Evolutionary conservation across 2,329 filamentous ascomycete species (phyloP).

Genomic region (Microdochium paspali): DNA sequence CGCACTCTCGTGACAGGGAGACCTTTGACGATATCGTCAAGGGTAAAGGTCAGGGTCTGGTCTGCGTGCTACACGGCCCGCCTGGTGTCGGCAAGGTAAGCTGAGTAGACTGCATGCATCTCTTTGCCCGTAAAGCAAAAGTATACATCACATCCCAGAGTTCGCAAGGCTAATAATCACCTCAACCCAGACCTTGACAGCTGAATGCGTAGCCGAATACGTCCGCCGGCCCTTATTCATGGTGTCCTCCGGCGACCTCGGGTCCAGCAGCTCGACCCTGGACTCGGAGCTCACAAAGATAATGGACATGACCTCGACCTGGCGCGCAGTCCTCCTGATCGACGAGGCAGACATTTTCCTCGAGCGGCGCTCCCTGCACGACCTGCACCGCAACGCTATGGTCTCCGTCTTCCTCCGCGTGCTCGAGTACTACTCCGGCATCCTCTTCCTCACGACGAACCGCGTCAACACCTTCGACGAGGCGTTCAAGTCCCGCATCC

Average conservation of each 20-base stretch:
- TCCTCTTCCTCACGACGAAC: constrained; percentile 14
- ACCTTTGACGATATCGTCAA: constrained; percentile 29
- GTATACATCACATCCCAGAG: too few species aligned
- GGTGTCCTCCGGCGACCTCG: constrained; percentile 20
- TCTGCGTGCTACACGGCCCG: constrained; percentile 34
- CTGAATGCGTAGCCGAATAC: constrained; percentile 27
- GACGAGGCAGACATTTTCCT: constrained; percentile 23
- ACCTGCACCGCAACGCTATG: constrained; percentile 10
- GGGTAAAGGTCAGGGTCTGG: constrained; percentile 31
- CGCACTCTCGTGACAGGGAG: constrained; percentile 19
- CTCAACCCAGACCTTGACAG: constrained; percentile 21
- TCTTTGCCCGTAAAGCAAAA: constrained; percentile 4
- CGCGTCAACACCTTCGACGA: constrained; percentile 11
- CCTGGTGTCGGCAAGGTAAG: constrained; percentile 36
- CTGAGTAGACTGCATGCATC: constrained; percentile 23
- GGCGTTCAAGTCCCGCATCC: constrained; percentile 14
- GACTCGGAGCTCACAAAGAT: constrained; percentile 14
- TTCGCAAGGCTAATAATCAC: neutral
- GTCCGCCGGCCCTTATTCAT: constrained; percentile 22
- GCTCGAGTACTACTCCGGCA: constrained; percentile 13
- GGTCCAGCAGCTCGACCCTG: constrained; percentile 13
- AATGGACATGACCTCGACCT: constrained; percentile 30
- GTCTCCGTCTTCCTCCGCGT: constrained; percentile 13
- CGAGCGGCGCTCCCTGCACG: constrained; percentile 20
- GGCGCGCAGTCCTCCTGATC: constrained; percentile 23